Conservation (phyloP, 352 stramenopile genomes). For the Globisporangium irregulare region DNA sequence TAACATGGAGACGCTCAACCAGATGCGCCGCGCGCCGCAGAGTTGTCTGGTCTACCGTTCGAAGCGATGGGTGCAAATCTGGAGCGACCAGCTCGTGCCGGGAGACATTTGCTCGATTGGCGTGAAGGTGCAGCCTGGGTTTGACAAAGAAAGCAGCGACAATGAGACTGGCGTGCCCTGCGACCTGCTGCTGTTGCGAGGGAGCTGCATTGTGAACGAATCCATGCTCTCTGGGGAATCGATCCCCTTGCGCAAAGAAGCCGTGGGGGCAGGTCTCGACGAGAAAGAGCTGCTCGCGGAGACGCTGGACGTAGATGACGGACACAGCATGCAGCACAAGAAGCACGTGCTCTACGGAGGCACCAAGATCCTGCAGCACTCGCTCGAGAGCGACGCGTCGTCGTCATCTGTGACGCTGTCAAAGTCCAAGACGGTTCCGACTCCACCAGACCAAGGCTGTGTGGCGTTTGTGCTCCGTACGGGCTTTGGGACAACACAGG, state of each 20-base stretch:
- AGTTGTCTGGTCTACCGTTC: constrained; percentile 80
- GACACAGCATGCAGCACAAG: constrained; percentile 32
- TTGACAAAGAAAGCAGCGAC: constrained; percentile 11
- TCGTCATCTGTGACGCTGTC: not conserved
- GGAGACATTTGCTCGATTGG: constrained; percentile 86
- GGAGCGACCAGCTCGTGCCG: constrained; percentile 68
- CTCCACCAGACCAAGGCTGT: constrained; percentile 79
- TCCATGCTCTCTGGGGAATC: constrained; percentile 96
- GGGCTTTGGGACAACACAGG: constrained; percentile 93
- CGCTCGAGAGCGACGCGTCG: constrained; percentile 9
- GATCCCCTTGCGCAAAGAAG: constrained; percentile 92
- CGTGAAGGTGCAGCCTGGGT: constrained; percentile 22
- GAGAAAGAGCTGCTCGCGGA: constrained; percentile 15
- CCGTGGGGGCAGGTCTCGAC: constrained; percentile 19
- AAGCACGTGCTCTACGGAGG: constrained; percentile 82
- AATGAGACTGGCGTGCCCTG: constrained; percentile 59
- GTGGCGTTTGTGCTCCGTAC: constrained; percentile 90
- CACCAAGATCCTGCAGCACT: constrained; percentile 49
- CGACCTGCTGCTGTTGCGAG: constrained; percentile 91
- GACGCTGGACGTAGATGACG: constrained; percentile 27
- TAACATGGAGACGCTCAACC: constrained; percentile 85
- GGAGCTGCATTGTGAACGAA: constrained; percentile 94
- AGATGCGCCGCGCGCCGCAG: constrained; percentile 68
- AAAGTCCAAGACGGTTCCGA: constrained; percentile 24
- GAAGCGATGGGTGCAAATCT: constrained; percentile 59